A percentile compares a stretch with the other conserved stretches of the same genome.
Conservation (phyloP, 306 rosid genomes). For the Aeschynomene evenia region DNA sequence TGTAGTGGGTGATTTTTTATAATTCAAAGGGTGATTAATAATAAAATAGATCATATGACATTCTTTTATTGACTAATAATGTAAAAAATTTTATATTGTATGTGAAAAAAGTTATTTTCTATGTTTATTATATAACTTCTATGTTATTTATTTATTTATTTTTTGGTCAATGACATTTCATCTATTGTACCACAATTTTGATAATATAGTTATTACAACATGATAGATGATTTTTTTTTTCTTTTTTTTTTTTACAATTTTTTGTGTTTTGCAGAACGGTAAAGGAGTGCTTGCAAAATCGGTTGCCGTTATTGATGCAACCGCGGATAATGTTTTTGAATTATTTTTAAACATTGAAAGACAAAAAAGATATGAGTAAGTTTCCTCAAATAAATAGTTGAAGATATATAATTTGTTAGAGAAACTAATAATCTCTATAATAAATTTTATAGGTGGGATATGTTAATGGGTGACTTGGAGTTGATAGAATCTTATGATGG, state of each 20-base stretch:
- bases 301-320: conserved; percentile 79
- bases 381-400: conserved; percentile 17
- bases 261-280: conserved; percentile 60
- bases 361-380: conserved; percentile 90
- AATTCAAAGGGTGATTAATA: too few relatives aligned
- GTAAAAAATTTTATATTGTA: too few relatives aligned
- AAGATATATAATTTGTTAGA: not conserved
- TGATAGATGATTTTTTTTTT: not conserved
- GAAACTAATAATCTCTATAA: conserved; percentile 15
- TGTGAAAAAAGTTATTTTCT: too few relatives aligned
- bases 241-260: conserved; percentile 20
- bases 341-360: conserved; percentile 65
- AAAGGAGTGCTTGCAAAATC: conserved; percentile 81
- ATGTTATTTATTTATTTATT: not conserved
- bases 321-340: conserved; percentile 77
- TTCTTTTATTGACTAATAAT: too few relatives aligned
- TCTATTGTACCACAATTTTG: not conserved
- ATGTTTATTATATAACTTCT: not conserved
- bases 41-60: too few relatives aligned
- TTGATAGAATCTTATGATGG: conserved; percentile 73
- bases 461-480: conserved; percentile 90
- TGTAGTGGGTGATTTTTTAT: too few relatives aligned
- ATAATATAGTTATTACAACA: not conserved
- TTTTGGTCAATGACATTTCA: conserved; percentile 2
- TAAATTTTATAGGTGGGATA: conserved; percentile 82